phyloP scores from a whole-genome alignment of 1,284 basidiomycete genomes.

The Mycosarcoma maydis region DNA sequence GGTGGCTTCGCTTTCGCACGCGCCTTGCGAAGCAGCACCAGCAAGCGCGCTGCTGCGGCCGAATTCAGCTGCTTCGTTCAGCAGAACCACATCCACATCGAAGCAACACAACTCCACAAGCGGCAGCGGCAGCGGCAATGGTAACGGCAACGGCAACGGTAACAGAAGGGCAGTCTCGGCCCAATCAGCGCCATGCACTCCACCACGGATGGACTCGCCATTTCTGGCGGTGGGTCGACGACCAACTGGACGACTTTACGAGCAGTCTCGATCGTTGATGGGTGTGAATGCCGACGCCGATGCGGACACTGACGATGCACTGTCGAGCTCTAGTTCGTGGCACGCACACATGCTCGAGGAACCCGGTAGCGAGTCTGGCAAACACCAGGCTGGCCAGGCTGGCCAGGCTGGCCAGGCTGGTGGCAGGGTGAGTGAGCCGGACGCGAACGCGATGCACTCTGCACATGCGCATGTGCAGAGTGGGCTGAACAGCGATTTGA shows the following conservation, averaged over 20 bases:
- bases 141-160: too few species aligned
- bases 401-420: conserved; percentile 16
- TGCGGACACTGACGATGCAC: conserved; percentile 17
- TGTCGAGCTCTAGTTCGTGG: conserved; percentile 37
- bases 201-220: conserved; percentile 37
- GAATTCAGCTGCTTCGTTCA: conserved; percentile 18
- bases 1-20: conserved; percentile 41
- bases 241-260: conserved; percentile 3
- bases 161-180: conserved; percentile 20
- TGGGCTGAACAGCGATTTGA: conserved; percentile 13
- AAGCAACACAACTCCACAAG: conserved; percentile 1
- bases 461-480: too few species aligned
- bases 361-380: conserved; percentile 3
- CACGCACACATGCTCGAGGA: conserved; percentile 48
- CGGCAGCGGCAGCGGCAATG: too few species aligned
- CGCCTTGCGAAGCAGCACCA: not conserved
- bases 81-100: not conserved
- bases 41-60: conserved; percentile 9
- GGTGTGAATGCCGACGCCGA: not conserved
- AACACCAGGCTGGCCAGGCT: not conserved
- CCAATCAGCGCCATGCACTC: conserved; percentile 42
- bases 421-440: too few species aligned
- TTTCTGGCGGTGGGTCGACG: not conserved
- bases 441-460: too few species aligned
- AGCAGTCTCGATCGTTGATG: not conserved